Conservation (phyloP, 108 stramenopile species). For the Nitzschia sp. region DNA sequence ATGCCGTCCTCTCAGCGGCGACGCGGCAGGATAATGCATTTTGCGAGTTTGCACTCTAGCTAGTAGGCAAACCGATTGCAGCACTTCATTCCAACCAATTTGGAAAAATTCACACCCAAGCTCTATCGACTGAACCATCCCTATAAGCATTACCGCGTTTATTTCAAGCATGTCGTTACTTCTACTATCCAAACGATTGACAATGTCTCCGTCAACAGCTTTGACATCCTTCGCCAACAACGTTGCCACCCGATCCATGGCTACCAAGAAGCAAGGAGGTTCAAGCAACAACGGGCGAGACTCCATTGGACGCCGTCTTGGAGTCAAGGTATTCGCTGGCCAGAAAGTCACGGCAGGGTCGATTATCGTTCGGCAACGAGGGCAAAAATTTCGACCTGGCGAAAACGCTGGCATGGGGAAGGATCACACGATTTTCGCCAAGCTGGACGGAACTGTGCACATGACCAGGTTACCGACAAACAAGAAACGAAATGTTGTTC, state of each 20-base stretch:
- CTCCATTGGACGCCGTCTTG: conserved; percentile 92
- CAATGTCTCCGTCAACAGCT: neutral
- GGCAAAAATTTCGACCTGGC: conserved; percentile 87
- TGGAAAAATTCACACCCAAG: too few relatives aligned
- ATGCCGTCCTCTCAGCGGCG: too few relatives aligned
- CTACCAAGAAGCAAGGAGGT: conserved; percentile 97
- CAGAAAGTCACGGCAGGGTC: conserved; percentile 78
- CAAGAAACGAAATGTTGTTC: conserved; percentile 75
- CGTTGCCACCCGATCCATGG: conserved; percentile 43
- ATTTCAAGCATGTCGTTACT: neutral
- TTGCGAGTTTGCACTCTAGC: too few relatives aligned
- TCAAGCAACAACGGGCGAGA: conserved; percentile 94
- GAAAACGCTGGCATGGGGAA: conserved; percentile 92
- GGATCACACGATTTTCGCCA: conserved; percentile 95
- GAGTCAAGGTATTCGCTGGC: conserved; percentile 92
- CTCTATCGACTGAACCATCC: too few relatives aligned
- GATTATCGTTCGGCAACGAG: conserved; percentile 97
- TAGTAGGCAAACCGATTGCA: too few relatives aligned
- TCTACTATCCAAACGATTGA: neutral
- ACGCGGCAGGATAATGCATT: too few relatives aligned
- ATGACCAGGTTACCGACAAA: conserved; percentile 72
- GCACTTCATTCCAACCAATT: too few relatives aligned
- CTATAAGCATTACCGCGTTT: too few relatives aligned
- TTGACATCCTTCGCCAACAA: neutral
- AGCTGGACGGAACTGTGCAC: conserved; percentile 71